Percentiles rank a stretch among this genome's conserved stretches.
Evolutionary conservation across 2,329 filamentous ascomycete species (phyloP).

Genomic region (Mycosphaerella sp.): DNA sequence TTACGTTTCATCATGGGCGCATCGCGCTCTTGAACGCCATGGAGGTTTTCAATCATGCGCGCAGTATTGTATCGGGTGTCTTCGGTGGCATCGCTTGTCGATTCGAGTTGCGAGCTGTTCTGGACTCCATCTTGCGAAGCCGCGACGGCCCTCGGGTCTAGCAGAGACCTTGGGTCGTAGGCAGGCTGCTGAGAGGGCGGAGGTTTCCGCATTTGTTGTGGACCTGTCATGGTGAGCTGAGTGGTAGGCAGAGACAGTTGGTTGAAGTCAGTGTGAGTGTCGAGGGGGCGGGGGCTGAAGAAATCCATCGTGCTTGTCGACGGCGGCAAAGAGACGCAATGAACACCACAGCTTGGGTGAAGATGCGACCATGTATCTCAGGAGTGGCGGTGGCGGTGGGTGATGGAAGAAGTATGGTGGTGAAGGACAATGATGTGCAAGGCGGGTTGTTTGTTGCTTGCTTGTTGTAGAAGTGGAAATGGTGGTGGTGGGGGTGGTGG

Average conservation of each 20-base stretch:
- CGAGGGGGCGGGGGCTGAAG: neutral
- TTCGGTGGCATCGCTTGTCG: neutral
- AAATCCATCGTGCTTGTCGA: neutral
- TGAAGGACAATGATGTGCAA: neutral
- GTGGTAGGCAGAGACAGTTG: slow-evolving; percentile 8
- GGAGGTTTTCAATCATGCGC: slow-evolving; percentile 66
- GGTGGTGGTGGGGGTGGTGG: neutral
- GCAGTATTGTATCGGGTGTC: slow-evolving; percentile 42
- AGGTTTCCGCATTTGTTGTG: slow-evolving; percentile 28
- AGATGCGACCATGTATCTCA: neutral
- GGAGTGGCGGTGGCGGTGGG: no score
- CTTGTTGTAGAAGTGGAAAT: slow-evolving; percentile 8
- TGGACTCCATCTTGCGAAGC: slow-evolving; percentile 2
- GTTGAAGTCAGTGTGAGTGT: slow-evolving; percentile 11
- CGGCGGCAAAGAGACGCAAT: neutral
- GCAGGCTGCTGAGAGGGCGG: slow-evolving; percentile 1
- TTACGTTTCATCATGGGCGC: slow-evolving; percentile 60
- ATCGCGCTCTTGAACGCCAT: slow-evolving; percentile 65
- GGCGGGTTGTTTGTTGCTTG: neutral
- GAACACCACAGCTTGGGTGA: neutral
- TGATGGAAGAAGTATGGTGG: neutral
- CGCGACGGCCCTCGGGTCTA: slow-evolving; percentile 22
- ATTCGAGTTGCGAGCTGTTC: neutral
- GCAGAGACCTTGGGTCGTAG: slow-evolving; percentile 21
- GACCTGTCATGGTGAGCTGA: slow-evolving; percentile 23